Base-by-base conservation (phyloP, 352 stramenopile species). In the Phytophthora syringae region DNA sequence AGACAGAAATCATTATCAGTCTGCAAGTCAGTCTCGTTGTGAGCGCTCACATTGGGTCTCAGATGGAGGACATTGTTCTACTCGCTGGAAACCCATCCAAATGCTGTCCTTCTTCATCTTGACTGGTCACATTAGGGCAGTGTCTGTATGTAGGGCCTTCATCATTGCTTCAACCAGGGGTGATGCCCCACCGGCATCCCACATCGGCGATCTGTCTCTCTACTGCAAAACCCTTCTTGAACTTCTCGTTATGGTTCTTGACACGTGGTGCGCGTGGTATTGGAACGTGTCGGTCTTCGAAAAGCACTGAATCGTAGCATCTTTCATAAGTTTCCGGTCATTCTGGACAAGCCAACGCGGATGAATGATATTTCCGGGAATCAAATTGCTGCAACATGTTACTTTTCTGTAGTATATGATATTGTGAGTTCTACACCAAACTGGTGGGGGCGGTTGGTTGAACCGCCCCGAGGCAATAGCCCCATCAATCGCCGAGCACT, bases 301-400 rank as follows among this genome's bases (percentile, higher is more conserved):
- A 56, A 10, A 16, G 11, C 3, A 27, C 22, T 20, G 16, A 18
- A 6, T 28, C 24, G 18, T 50, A 36, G 12, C 25, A 5, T 34
- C 34, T 18, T 61, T 6, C 43, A 20, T 40, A 16, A 62, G 21
- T 7, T 25, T 22, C 20, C 44, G 28, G 30, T 54, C 54, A 28
- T 49, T 62, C 16, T 62, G 52, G 5, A 49, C n/a, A 18, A 59
- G 45, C 43, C 43, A 62, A 3, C 44, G 16, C 10, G 54, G 43
- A 21, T 54, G 54, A 30, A 54, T 54, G 4, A 42, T 54, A 15
- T 1, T 49, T 44, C 54, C 32, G 3, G 54, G 54, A 28, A 62
- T 30, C 24, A 54, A 16, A 28, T 15, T 32, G 4, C 7, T 49
- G 22, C 54, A 54, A 7, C 30, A 20, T 1, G 44, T 61, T 10